Percentiles rank a stretch among this genome's conserved stretches.
phyloP scores from a whole-genome alignment of 2,329 filamentous ascomycete species.

The Nigrospora osmanthi region DNA sequence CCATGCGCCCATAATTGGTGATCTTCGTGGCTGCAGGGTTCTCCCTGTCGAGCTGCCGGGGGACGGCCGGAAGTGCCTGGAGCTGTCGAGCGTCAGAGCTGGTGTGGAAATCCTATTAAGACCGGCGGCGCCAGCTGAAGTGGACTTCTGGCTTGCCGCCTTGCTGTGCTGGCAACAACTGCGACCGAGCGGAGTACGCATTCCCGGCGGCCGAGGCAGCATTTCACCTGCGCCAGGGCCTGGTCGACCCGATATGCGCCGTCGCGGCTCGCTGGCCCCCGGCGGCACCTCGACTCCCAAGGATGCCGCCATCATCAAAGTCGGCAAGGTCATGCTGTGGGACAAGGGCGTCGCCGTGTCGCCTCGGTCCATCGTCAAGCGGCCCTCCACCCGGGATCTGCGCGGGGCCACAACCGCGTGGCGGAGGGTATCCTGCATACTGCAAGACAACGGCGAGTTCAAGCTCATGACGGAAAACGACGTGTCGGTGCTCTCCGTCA shows the following conservation, averaged over 20 bases:
- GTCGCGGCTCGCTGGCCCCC: constrained; percentile 28
- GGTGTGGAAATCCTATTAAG: constrained; percentile 57
- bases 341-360: constrained; percentile 61
- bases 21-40: constrained; percentile 68
- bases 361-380: constrained; percentile 47
- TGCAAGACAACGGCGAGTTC: constrained; percentile 92
- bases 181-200: constrained; percentile 49
- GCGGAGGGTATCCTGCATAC: constrained; percentile 83
- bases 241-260: constrained; percentile 34
- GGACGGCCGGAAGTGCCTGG: constrained; percentile 39
- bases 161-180: constrained; percentile 76
- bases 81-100: constrained; percentile 45
- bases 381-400: constrained; percentile 49
- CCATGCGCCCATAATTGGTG: constrained; percentile 60
- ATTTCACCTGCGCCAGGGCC: constrained; percentile 20
- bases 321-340: constrained; percentile 86
- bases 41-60: constrained; percentile 43
- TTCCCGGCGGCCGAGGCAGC: constrained; percentile 33
- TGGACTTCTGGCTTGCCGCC: constrained; percentile 74
- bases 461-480: constrained; percentile 86
- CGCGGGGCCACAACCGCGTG: constrained; percentile 55
- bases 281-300: constrained; percentile 34
- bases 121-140: constrained; percentile 56
- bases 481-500: constrained; percentile 68
- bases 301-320: constrained; percentile 84